phyloP scores from a whole-genome alignment of 441 rosid genomes.

The Eutrema salsugineum region DNA sequence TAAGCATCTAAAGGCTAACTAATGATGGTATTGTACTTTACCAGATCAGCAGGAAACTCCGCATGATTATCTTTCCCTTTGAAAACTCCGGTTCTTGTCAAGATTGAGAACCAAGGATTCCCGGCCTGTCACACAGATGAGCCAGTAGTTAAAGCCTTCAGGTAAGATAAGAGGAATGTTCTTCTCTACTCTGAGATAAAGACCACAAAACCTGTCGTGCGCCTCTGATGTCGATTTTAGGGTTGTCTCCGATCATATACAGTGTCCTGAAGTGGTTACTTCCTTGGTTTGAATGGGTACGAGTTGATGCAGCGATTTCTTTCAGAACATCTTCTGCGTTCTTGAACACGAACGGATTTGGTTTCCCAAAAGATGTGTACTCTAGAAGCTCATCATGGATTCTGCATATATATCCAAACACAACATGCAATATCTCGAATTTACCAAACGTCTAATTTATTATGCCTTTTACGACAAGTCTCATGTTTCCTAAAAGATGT shows the following conservation, averaged over 20 bases:
- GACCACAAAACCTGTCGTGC: constrained; percentile 50
- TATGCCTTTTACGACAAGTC: not conserved
- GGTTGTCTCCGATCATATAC: constrained; percentile 88
- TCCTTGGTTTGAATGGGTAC: constrained; percentile 16
- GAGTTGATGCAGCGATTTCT: constrained; percentile 36
- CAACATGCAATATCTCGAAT: not conserved
- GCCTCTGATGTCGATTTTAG: constrained; percentile 72
- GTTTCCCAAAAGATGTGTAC: constrained; percentile 76
- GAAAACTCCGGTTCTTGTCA: constrained; percentile 87
- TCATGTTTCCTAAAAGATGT: not conserved
- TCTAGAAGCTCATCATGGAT: constrained; percentile 45
- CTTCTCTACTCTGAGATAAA: not conserved
- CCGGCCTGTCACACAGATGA: constrained; percentile 54
- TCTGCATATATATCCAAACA: constrained; percentile 36
- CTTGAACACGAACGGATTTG: constrained; percentile 70
- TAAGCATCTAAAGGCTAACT: not conserved
- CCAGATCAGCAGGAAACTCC: constrained; percentile 72
- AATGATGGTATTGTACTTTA: constrained; percentile 21
- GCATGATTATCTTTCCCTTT: constrained; percentile 58
- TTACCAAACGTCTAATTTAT: not conserved
- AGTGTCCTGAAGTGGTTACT: constrained; percentile 48
- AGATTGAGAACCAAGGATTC: constrained; percentile 80
- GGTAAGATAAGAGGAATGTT: not conserved
- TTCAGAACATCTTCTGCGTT: constrained; percentile 57
- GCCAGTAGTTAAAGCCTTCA: not conserved